Evolutionary conservation across 1,284 basidiomycete genomes (phyloP).

Genomic region (Moniliophthora roreri): DNA sequence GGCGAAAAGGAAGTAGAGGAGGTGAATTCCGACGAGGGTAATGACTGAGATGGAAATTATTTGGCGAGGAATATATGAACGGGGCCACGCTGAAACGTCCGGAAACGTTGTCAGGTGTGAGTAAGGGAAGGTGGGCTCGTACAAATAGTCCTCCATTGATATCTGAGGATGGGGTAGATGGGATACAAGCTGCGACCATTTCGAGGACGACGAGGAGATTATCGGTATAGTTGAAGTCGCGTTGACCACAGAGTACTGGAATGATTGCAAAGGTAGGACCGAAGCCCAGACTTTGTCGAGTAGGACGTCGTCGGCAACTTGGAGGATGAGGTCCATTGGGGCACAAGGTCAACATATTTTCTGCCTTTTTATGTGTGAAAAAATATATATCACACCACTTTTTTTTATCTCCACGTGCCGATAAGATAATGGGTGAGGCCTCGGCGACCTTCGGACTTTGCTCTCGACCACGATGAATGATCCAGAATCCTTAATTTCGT

Average conservation of each 20-base stretch:
- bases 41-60: conserved; percentile 72
- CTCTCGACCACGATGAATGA: not conserved
- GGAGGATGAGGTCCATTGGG: conserved; percentile 84
- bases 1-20: conserved; percentile 89
- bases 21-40: conserved; percentile 79
- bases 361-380: not conserved
- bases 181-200: conserved; percentile 56
- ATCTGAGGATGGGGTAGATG: conserved; percentile 59
- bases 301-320: conserved; percentile 69
- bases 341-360: not conserved
- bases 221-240: conserved; percentile 29
- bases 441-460: not conserved
- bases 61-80: conserved; percentile 82
- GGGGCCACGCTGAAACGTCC: conserved; percentile 69
- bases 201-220: conserved; percentile 31
- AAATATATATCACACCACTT: conserved; percentile 1
- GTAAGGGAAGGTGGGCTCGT: conserved; percentile 26
- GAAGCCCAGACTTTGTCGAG: conserved; percentile 81
- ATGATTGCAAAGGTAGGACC: conserved; percentile 70
- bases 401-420: not conserved
- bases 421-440: conserved; percentile 1
- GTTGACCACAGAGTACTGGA: conserved; percentile 32
- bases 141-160: conserved; percentile 30
- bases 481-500: not conserved
- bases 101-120: conserved; percentile 26